phyloP scores from a whole-genome alignment of 176 grass and related monocot species.

The Cymbopogon citratus region DNA sequence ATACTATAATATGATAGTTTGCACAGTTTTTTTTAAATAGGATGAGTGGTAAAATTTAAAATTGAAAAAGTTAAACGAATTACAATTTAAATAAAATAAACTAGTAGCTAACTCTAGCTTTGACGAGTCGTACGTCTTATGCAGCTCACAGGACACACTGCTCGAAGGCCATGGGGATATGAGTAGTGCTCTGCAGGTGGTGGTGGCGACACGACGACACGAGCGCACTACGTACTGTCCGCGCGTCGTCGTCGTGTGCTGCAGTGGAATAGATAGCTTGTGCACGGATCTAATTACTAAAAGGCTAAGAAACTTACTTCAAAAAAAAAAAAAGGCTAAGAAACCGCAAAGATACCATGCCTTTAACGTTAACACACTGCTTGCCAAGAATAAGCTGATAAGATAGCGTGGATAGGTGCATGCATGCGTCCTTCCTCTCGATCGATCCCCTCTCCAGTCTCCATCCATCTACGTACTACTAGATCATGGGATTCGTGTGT shows the following conservation, averaged over 20 bases:
- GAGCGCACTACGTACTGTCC: not conserved
- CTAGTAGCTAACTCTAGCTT: no score
- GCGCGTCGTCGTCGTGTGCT: not conserved
- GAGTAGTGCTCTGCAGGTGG: no score
- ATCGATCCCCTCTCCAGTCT: not conserved
- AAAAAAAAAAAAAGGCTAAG: no score
- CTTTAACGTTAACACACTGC: slow-evolving; percentile 2
- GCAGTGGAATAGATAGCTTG: not conserved
- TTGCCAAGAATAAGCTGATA: not conserved
- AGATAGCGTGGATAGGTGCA: not conserved
- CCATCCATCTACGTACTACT: not conserved
- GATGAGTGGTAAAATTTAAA: no score
- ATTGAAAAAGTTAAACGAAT: no score
- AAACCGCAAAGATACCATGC: not conserved
- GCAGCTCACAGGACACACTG: no score
- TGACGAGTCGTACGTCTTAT: no score
- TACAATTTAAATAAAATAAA: no score
- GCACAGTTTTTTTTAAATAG: no score
- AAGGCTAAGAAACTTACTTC: no score
- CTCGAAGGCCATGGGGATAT: no score
- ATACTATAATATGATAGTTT: no score
- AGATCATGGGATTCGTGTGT: not conserved
- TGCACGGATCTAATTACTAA: not conserved
- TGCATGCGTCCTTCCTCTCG: not conserved
- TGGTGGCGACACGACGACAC: not conserved